phyloP scores from a whole-genome alignment of 192 early-diverging fungal species.

The Jimgerdemannia flammicorona region DNA sequence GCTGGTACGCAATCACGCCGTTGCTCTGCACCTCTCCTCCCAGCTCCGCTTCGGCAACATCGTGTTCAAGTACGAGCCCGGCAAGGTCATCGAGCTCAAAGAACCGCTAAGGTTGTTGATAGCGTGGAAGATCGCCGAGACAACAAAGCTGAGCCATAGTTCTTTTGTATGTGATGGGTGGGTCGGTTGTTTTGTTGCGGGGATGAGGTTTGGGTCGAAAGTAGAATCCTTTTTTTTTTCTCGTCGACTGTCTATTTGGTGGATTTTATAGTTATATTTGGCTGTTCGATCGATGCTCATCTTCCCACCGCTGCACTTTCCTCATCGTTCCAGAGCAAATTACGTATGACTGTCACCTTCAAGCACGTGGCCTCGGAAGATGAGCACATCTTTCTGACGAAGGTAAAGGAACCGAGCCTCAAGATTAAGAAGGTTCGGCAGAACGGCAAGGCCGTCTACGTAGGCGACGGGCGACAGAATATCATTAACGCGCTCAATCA shows the following conservation, averaged over 20 bases:
- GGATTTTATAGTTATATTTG: not conserved
- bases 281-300: not conserved
- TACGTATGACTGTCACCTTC: conserved; percentile 47
- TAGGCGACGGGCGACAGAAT: conserved; percentile 42
- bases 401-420: conserved; percentile 49
- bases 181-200: no score
- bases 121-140: conserved; percentile 24
- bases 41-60: conserved; percentile 6
- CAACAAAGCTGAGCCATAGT: conserved; percentile 30
- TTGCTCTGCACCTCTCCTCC: conserved; percentile 25
- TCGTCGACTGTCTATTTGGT: not conserved
- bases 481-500: conserved; percentile 42
- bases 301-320: no score
- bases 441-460: conserved; percentile 42
- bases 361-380: conserved; percentile 48
- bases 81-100: conserved; percentile 46
- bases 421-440: conserved; percentile 46
- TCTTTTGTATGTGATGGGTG: conserved; percentile 19
- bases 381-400: conserved; percentile 62
- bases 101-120: conserved; percentile 53
- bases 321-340: conserved; percentile 27
- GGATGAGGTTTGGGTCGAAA: not conserved
- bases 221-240: not conserved
- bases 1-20: conserved; percentile 33
- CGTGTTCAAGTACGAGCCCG: not conserved